A percentile compares a stretch with the other conserved stretches of the same genome.
These are phyloP conservation scores for Psidium guajava DNA, from an alignment of 345 rosid species.

Conservation along the genomic window DNA sequence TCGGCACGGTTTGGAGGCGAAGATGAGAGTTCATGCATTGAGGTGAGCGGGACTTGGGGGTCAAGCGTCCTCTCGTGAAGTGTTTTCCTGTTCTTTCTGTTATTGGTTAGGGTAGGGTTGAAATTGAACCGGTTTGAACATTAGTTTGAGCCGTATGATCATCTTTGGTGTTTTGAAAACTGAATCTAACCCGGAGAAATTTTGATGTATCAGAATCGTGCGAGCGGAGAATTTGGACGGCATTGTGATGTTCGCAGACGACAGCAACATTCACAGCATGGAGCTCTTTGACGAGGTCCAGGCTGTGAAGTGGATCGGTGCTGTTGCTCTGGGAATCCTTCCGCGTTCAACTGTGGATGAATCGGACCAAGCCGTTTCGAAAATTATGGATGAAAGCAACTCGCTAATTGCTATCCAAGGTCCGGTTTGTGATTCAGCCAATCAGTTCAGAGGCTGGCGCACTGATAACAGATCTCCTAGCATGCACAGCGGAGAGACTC, in stretches of 20 bases:
- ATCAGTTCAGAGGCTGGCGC: constrained; percentile 74
- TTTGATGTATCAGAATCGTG: constrained; percentile 42
- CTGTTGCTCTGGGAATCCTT: constrained; percentile 73
- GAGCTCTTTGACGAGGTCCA: constrained; percentile 90
- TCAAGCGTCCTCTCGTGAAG: neutral
- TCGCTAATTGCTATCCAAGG: constrained; percentile 67
- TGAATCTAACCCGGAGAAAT: neutral
- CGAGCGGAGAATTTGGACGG: constrained; percentile 87
- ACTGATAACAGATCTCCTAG: constrained; percentile 48
- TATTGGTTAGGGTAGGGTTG: neutral
- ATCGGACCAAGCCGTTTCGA: neutral
- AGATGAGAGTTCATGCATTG: constrained; percentile 77
- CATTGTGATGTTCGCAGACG: constrained; percentile 84
- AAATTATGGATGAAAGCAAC: constrained; percentile 14
- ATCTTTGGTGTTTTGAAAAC: neutral
- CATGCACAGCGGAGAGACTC: constrained; percentile 38
- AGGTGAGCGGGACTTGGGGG: constrained; percentile 22
- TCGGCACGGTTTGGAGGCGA: constrained; percentile 52
- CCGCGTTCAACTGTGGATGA: constrained; percentile 45
- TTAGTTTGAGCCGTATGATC: neutral
- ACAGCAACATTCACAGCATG: constrained; percentile 94
- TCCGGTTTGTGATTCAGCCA: constrained; percentile 73
- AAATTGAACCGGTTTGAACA: neutral
- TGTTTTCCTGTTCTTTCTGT: neutral
- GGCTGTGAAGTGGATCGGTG: constrained; percentile 82